Conservation (phyloP, 441 rosid genomes). For the Kokia cookei region DNA sequence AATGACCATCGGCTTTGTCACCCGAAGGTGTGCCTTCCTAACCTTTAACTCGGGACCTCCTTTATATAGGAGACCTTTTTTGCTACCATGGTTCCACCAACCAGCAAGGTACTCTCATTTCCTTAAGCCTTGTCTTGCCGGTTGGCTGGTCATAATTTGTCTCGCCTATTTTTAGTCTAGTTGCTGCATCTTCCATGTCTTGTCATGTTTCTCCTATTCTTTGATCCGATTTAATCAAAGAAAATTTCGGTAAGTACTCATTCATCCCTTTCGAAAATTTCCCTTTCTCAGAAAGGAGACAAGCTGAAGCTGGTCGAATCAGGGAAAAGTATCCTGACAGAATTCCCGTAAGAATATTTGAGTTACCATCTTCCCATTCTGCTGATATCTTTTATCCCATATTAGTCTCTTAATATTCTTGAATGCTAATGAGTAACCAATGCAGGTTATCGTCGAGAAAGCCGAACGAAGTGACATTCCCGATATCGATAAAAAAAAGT, state of each 20-base stretch:
- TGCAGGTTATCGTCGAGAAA: conserved; percentile 51
- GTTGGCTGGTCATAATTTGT: no score
- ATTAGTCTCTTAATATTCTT: not conserved
- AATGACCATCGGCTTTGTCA: not conserved
- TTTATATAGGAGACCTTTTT: no score
- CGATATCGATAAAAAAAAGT: conserved; percentile 50
- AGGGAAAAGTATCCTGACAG: conserved; percentile 61
- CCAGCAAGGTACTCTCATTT: no score
- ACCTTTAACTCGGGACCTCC: no score
- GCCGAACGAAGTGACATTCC: conserved; percentile 44
- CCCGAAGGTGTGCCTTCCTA: no score
- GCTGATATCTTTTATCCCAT: not conserved
- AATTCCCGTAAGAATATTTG: conserved; percentile 39
- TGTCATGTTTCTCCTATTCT: not conserved
- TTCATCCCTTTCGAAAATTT: not conserved
- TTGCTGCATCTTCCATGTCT: not conserved
- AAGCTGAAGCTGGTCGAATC: conserved; percentile 49
- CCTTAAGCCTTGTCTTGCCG: no score
- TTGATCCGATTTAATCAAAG: not conserved
- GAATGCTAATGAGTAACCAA: not conserved
- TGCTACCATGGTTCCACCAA: no score
- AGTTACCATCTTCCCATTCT: not conserved
- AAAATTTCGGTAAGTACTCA: not conserved
- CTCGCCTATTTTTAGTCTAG: no score
- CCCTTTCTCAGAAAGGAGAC: conserved; percentile 42